Percentiles rank a stretch among this genome's conserved stretches.
Conservation (phyloP, 2,329 filamentous ascomycete species). For the Aspergillus floridensis region DNA sequence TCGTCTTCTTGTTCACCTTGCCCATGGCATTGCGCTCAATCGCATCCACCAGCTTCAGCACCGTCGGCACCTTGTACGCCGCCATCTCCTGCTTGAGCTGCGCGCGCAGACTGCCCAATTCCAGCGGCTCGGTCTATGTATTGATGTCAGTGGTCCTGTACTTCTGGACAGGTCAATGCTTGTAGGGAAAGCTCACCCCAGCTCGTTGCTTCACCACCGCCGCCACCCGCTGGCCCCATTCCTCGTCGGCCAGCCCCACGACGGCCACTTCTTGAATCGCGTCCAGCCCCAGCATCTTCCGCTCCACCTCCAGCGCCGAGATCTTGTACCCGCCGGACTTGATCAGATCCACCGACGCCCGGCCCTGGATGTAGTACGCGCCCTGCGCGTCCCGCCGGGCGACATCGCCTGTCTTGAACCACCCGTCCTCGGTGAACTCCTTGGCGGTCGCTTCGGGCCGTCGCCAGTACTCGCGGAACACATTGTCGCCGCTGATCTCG, state of each 20-base stretch:
- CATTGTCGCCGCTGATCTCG: slow-evolving; percentile 42
- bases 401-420: slow-evolving; percentile 51
- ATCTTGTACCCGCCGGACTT: slow-evolving; percentile 58
- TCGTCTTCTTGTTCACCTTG: slow-evolving; percentile 57
- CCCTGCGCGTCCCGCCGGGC: slow-evolving; percentile 35
- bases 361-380: slow-evolving; percentile 54
- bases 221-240: slow-evolving; percentile 56
- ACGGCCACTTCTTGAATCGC: slow-evolving; percentile 55
- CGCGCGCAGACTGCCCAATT: slow-evolving; percentile 32
- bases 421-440: slow-evolving; percentile 49
- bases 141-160: slow-evolving; percentile 7
- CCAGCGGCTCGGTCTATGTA: slow-evolving; percentile 25
- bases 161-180: too few species aligned
- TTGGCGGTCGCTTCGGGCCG: slow-evolving; percentile 46
- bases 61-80: slow-evolving; percentile 89
- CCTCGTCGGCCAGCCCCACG: slow-evolving; percentile 53
- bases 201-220: slow-evolving; percentile 47
- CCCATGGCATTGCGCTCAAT: slow-evolving; percentile 70
- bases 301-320: slow-evolving; percentile 55
- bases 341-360: slow-evolving; percentile 55
- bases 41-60: slow-evolving; percentile 73
- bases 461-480: slow-evolving; percentile 46
- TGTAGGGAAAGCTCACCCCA: slow-evolving; percentile 27
- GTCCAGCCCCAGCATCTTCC: slow-evolving; percentile 51
- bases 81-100: slow-evolving; percentile 56